phyloP scores from a whole-genome alignment of 1,139 yeast genomes.

The Sugiyamaella paludigena region DNA sequence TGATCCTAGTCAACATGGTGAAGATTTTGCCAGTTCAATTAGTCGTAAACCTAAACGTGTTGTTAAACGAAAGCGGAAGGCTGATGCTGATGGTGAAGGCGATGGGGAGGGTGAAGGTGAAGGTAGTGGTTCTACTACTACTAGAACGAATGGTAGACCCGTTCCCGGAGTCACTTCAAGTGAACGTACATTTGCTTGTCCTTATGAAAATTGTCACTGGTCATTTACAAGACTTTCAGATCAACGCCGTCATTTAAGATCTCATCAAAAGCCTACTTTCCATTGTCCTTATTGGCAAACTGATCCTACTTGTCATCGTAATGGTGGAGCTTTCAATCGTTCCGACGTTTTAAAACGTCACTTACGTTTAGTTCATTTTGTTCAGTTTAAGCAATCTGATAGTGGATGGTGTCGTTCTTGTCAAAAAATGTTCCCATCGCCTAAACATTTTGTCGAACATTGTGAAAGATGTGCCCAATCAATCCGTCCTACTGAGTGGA shows the following conservation, averaged over 20 bases:
- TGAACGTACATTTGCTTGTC: slow-evolving; percentile 51
- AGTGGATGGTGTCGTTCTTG: slow-evolving; percentile 67
- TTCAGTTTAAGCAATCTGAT: slow-evolving; percentile 46
- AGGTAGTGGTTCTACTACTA: slow-evolving; percentile 9
- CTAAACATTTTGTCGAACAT: slow-evolving; percentile 63
- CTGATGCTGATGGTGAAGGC: slow-evolving; percentile 9
- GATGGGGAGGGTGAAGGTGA: slow-evolving; percentile 7
- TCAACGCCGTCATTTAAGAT: slow-evolving; percentile 60
- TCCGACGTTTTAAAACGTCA: slow-evolving; percentile 71
- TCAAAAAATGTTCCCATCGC: slow-evolving; percentile 54
- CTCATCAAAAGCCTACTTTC: slow-evolving; percentile 62
- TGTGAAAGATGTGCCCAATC: slow-evolving; percentile 58
- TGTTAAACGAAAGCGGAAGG: slow-evolving; percentile 7
- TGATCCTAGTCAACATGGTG: slow-evolving; percentile 6
- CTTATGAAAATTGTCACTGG: slow-evolving; percentile 58
- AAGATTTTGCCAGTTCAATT: neutral
- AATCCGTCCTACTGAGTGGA: slow-evolving; percentile 38
- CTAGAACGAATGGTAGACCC: slow-evolving; percentile 12
- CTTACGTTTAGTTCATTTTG: slow-evolving; percentile 62
- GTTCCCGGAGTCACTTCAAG: slow-evolving; percentile 22
- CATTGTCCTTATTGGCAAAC: slow-evolving; percentile 70
- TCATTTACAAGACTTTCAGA: slow-evolving; percentile 66
- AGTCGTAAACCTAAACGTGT: slow-evolving; percentile 4
- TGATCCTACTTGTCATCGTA: slow-evolving; percentile 67
- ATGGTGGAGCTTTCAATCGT: slow-evolving; percentile 69